Conservation (phyloP, 495 filamentous ascomycete species). For the Thermochaetoides thermophila region DNA sequence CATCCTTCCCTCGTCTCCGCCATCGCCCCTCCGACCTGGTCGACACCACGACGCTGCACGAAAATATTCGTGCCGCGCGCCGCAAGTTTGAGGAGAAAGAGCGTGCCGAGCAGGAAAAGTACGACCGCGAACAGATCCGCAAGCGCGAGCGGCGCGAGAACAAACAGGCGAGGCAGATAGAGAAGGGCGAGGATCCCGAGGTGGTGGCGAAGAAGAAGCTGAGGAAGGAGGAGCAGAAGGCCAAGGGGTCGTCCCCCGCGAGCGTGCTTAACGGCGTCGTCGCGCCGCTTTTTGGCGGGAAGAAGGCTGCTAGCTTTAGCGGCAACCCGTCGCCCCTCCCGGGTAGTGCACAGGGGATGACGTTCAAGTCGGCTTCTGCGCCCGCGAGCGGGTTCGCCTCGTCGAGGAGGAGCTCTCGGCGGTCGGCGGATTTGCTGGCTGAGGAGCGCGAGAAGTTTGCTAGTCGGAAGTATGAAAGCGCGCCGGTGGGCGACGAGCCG, state of each 20-base stretch:
- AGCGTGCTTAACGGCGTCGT: neutral
- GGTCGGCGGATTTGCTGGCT: too few species aligned
- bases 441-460: conserved; percentile 19
- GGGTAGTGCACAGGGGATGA: too few species aligned
- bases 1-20: conserved; percentile 38
- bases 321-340: neutral
- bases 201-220: conserved; percentile 13
- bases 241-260: neutral
- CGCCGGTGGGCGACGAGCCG: conserved; percentile 17
- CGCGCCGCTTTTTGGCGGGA: neutral
- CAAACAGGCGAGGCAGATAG: conserved; percentile 29
- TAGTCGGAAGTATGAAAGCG: conserved; percentile 30
- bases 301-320: neutral
- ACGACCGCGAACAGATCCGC: conserved; percentile 38
- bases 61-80: conserved; percentile 35
- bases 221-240: too few species aligned
- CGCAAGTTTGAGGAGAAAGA: conserved; percentile 40
- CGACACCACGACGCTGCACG: conserved; percentile 27
- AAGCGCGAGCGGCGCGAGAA: conserved; percentile 33
- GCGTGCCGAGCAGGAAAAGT: conserved; percentile 39
- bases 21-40: too few species aligned
- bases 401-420: conserved; percentile 9
- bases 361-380: conserved; percentile 1
- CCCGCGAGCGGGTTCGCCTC: too few species aligned
- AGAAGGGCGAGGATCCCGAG: conserved; percentile 18